Evolutionary conservation across 768 basidiomycete genomes (phyloP).

Genomic region (Tricholoma sp.): DNA sequence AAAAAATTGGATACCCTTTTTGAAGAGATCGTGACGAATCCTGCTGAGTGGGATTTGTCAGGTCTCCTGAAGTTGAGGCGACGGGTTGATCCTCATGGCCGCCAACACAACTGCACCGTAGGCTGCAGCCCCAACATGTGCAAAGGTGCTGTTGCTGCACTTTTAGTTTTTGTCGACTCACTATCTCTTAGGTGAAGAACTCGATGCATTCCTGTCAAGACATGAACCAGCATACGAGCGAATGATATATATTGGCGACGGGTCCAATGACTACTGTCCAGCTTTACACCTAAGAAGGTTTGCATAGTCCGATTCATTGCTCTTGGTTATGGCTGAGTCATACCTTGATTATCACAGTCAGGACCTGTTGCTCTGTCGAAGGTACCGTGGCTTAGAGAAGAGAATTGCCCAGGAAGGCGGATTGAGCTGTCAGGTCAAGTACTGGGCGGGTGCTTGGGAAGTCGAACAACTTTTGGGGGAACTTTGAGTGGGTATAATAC

Average conservation of each 20-base stretch:
- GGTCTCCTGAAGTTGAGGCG: constrained; percentile 74
- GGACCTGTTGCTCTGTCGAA: constrained; percentile 80
- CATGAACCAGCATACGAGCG: constrained; percentile 64
- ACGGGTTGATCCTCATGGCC: constrained; percentile 67
- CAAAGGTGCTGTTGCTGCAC: constrained; percentile 57
- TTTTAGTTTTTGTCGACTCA: background rate
- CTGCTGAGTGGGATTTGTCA: constrained; percentile 72
- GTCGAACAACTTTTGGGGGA: constrained; percentile 76
- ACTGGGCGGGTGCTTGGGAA: constrained; percentile 97
- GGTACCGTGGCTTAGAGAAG: constrained; percentile 69
- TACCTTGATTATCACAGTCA: constrained; percentile 42
- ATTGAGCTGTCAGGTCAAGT: constrained; percentile 66
- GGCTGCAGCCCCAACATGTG: constrained; percentile 98
- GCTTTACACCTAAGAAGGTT: constrained; percentile 74
- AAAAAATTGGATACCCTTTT: constrained; percentile 73
- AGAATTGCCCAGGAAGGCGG: constrained; percentile 79
- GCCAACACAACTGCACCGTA: constrained; percentile 78
- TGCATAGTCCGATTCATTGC: constrained; percentile 11
- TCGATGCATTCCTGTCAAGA: constrained; percentile 72
- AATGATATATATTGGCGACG: constrained; percentile 90
- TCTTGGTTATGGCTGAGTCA: background rate
- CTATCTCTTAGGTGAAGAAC: constrained; percentile 69
- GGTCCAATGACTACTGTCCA: constrained; percentile 94
- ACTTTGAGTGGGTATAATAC: constrained; percentile 22
- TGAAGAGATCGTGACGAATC: constrained; percentile 87